Base-by-base conservation (phyloP, 2,329 filamentous ascomycete species). In the Pseudogymnoascus sp. region DNA sequence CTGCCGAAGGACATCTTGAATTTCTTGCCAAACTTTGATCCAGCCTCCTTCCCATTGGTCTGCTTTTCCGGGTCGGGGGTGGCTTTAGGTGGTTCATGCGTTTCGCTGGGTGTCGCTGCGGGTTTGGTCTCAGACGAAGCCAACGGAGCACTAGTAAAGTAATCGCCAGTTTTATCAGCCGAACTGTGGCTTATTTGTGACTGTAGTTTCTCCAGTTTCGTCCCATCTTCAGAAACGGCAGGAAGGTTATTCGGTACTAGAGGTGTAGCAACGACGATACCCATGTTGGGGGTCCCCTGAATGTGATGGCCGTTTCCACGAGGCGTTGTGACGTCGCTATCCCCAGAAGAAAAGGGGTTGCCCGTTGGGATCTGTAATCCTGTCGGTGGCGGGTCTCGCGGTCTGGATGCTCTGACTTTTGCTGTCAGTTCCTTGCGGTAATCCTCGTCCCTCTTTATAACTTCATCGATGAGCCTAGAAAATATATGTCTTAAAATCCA, bases 401-500 rank as follows among this genome's bases (percentile, higher is more conserved):
- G 58, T 18, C 37, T 59, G 15, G 15, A 55, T 0, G 85, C 81
- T 67, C 84, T 82, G 2, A 78, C 72, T 52, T 83, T 80, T 35
- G 85, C 82, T 60, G 91, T 83, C 6, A 96, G 76, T 52, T 83
- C 82, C 48, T 84, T 79, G n/a, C 93, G 84, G 71, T 89, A 86
- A 0, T 76, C 78, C 69, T 89, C 86, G 70, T 99, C 94, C 60
- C 90, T 85, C 66, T 83, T 86, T 67, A 96, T 89, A 73, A 97
- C 90, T 73, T 97, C 92, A 64, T 96, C 89, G 61, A 99, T 88
- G 42, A 97, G 79, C 61, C 89, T 88, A 8, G 88, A 86, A 76
- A 99, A 99, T 0, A 99, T 81, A 74, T 97, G 96, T 35, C 94
- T 85, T 64, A 99, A 77, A 52, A 97, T 86, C 94, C 94, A 99